These are phyloP conservation scores for Acacia concinna DNA, from an alignment of 331 rosid genomes.

Conservation along the genomic window DNA sequence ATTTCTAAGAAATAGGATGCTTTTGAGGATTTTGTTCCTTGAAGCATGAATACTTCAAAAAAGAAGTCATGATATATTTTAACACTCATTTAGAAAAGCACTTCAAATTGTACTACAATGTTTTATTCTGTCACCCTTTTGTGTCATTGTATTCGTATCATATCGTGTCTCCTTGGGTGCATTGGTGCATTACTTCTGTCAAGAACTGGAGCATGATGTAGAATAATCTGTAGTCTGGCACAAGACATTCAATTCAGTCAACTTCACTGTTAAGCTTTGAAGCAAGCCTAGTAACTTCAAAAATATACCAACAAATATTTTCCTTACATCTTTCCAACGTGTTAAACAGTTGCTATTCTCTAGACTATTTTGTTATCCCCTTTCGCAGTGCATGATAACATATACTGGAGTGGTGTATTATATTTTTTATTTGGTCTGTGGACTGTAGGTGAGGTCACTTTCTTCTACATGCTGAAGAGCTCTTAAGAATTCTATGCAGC, in stretches of 20 bases:
- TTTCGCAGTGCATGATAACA: conserved; percentile 29
- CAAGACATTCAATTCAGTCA: conserved; percentile 13
- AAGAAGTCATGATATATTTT: neutral
- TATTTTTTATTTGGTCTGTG: neutral
- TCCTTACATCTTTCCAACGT: conserved; percentile 33
- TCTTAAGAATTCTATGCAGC: conserved; percentile 24
- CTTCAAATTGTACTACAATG: neutral
- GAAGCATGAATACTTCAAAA: neutral
- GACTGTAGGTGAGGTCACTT: conserved; percentile 25
- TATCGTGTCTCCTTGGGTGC: neutral
- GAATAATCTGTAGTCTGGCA: conserved; percentile 40
- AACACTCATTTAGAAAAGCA: neutral
- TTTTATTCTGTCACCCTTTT: neutral
- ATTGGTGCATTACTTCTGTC: conserved; percentile 30
- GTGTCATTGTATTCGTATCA: neutral
- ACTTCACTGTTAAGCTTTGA: conserved; percentile 11
- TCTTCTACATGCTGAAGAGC: conserved; percentile 33
- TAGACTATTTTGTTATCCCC: neutral
- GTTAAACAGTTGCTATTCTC: conserved; percentile 27
- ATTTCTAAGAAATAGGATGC: conserved; percentile 31
- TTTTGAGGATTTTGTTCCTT: conserved; percentile 18
- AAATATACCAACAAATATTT: conserved; percentile 30
- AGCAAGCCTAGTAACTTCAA: conserved; percentile 33
- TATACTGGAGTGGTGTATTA: neutral
- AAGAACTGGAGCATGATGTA: conserved; percentile 35